These are phyloP conservation scores for Davidsoniella eucalypti DNA, from an alignment of 2,329 filamentous ascomycete species.

Conservation along the genomic window DNA sequence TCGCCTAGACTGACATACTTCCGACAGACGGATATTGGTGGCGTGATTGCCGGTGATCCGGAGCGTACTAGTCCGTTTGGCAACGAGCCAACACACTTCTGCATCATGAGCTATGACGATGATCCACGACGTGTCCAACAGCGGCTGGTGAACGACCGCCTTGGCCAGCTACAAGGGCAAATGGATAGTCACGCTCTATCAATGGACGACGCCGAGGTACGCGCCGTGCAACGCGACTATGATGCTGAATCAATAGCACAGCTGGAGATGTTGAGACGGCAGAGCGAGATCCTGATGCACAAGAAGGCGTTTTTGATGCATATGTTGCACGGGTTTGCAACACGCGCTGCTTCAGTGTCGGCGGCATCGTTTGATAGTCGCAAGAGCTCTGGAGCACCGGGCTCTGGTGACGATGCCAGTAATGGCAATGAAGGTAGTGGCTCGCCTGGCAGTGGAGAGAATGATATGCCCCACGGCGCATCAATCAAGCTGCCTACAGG, in stretches of 20 bases:
- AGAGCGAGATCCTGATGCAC: constrained; percentile 38
- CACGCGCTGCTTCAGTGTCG: constrained; percentile 3
- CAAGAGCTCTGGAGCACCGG: neutral
- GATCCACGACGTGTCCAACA: constrained; percentile 81
- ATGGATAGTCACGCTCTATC: constrained; percentile 56
- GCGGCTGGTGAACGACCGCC: constrained; percentile 64
- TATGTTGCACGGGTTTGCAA: constrained; percentile 25
- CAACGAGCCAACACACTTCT: constrained; percentile 82
- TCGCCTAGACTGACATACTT: constrained; percentile 96
- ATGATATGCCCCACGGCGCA: constrained; percentile 35
- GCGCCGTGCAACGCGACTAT: constrained; percentile 34
- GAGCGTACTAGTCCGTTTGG: constrained; percentile 80
- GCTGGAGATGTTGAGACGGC: constrained; percentile 41
- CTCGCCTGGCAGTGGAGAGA: constrained; percentile 15
- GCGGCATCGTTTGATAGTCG: constrained; percentile 2
- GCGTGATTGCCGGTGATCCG: constrained; percentile 62
- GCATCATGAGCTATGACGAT: constrained; percentile 82
- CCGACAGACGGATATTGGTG: constrained; percentile 82
- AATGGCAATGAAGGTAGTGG: neutral
- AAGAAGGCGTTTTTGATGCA: constrained; percentile 42
- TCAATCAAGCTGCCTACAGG: constrained; percentile 51
- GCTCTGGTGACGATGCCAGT: too few relatives aligned
- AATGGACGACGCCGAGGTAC: constrained; percentile 62
- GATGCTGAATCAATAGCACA: constrained; percentile 37
- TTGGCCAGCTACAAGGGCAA: constrained; percentile 64